Base-by-base conservation (phyloP, 331 rosid species). In the Quercus phellos region DNA sequence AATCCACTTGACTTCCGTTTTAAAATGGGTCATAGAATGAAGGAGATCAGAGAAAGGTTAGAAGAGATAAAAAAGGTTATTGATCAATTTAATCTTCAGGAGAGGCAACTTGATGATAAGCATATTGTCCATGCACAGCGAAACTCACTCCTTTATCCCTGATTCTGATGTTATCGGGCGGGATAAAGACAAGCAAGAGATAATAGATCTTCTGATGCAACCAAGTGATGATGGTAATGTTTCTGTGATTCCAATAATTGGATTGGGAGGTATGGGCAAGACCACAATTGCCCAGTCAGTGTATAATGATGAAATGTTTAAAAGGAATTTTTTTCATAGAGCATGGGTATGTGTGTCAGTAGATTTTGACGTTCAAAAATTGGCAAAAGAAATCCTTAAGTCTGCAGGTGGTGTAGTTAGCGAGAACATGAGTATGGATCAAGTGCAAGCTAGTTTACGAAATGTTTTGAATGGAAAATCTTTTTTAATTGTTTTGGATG, bases 121-220 rank as follows among this genome's bases (percentile, higher is more conserved):
- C 63, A n/a, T 11, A 59, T 82, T 2, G 74, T 32, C n/a, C 50
- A 59, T n/a, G n/a, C n/a, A n/a, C 9, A n/a, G 21, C 30, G 61
- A 76, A 73, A 73, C 34, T 26, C n/a, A 54, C 46, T 35, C 68
- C 1, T 8, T 26, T 51, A 16, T 84, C 54, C 9, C 1, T 27
- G 76, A 72, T 69, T 72, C 77, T 4, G 43, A 64, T 5, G 81
- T 86, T 14, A 17, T 85, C 9, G 89, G 85, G 26, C 74, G 87
- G 19, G 54, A 71, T 0, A 5, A 32, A 0, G 78, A 82, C 1
- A 69, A 60, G 19, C 35, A 76, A 76, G 21, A 43, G 1, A 76
- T 76, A 0, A 18, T 79, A 2, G 8, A 74, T 16, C 59, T 32
- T 70, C 58, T 78, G 74, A 10, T 74, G 50, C 26, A 38, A 27